Evolutionary conservation across 768 basidiomycete genomes (phyloP), one percentile per base, ranked within the genome.

Genomic region (Hericium erinaceus): DNA sequence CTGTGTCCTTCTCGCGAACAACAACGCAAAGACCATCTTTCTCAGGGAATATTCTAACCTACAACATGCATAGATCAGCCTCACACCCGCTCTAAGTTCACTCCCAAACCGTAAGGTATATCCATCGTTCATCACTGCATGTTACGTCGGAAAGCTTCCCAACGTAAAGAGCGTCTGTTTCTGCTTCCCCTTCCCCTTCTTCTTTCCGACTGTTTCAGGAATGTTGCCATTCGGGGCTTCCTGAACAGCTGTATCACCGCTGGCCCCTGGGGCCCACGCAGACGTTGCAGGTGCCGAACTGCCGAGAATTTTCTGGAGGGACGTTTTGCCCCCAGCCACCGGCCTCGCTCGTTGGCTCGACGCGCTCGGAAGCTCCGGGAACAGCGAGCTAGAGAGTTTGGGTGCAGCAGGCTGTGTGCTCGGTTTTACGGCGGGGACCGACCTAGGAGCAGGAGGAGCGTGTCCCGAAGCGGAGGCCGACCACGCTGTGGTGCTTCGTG

Each of bases 141-240:
- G 33, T 33, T 54, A 70, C n/a, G 72, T 65, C 44, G 78, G 78
- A 64, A 79, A 79, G 15, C 77, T 73, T 9, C 81, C 80, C 41
- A 83, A 58, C 20, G 76, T 91, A 64, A 92, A 93, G 61, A 94
- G 69, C 9, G 83, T 92, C 76, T 92, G 88, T 72, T 92, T 92
- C 68, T 83, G 82, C 70, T 92, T 91, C 1, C 83, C 83, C 66
- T 92, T 93, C 0, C 81, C 80, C 70, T 89, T 92, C 77, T 83
- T 89, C 38, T 81, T 81, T 63, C 81, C 85, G 0, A 61, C 67
- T 18, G 54, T 58, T 20, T 50, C 60, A 61, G 3, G 57, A 41
- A 18, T 59, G 64, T 48, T 51, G n/a, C 57, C 57, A 58, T 54
- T 54, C 12, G 20, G 46, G 46, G 26, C 50, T 54, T 28, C 57